Base-by-base conservation (phyloP, 495 filamentous ascomycete genomes). In the Trichocladium uniseriatum region DNA sequence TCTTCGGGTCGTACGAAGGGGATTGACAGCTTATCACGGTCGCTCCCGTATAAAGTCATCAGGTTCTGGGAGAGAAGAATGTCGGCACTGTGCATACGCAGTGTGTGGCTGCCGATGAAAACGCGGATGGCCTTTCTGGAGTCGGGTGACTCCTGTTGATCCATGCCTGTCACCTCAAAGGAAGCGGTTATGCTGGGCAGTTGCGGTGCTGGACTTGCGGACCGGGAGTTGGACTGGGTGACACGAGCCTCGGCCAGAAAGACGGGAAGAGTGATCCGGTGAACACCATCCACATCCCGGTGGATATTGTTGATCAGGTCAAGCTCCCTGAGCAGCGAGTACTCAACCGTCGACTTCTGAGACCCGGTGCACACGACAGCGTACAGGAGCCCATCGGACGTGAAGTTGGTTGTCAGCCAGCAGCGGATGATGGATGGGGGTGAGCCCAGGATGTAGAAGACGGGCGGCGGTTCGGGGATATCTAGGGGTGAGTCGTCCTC, bases 1-100 rank as follows among this genome's bases (percentile, higher is more conserved):
- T 89, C 82, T 63, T 96, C 91, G n/a, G 92, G 94, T 35, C 91
- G 80, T 40, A 94, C 89, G 51, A 98, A 82, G 21, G 91, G 92
- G 18, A 98, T 81, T 16, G 83, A 89, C n/a, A 98, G 68, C 54
- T 92, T 94, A 62, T 86, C 86, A 34, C 85, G 77, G 24, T 91
- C 86, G 58, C 90, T 85, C 58, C 91, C 87, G 53, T 89, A 87
- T 38, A 97, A 74, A 0, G 85, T 83, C 62, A 98, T 76, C 49
- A 81, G 80, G 54, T 94, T 94, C 49, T 89, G 84, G 0, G 92
- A 96, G 60, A 98, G 89, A 10, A 96, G 68, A 22, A 98, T 77
- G 63, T 98, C 94, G 19, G 89, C 90, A 59, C 83, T 90, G 63
- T 94, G 86, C 24, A 86, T 75, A 43, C 91, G 81, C 43, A 98